phyloP scores from a whole-genome alignment of 345 rosid genomes.

The Sisymbrium irio region DNA sequence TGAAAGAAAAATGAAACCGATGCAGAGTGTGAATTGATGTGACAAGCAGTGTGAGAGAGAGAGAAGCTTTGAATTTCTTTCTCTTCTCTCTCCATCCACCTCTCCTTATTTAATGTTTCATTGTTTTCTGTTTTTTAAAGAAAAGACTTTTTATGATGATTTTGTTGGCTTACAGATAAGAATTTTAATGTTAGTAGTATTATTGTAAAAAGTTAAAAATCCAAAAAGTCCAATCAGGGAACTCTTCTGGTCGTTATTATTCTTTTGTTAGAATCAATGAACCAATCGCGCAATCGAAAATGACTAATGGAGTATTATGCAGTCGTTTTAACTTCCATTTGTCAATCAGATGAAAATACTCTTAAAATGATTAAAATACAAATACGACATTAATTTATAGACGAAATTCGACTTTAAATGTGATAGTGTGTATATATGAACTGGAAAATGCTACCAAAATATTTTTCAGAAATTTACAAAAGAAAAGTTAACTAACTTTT shows the following conservation, averaged over 20 bases:
- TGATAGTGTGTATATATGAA: too few relatives aligned
- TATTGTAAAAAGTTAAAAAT: neutral
- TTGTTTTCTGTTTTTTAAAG: slow-evolving; percentile 3
- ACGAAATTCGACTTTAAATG: too few relatives aligned
- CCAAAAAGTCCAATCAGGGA: neutral
- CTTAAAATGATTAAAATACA: too few relatives aligned
- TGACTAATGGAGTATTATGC: neutral
- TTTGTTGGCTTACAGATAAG: neutral
- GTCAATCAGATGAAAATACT: neutral
- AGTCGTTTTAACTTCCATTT: neutral
- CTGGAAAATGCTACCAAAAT: too few relatives aligned
- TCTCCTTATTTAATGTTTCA: slow-evolving; percentile 27
- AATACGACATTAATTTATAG: too few relatives aligned
- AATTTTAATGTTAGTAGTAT: neutral
- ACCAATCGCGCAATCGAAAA: neutral
- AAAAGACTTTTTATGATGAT: slow-evolving; percentile 2
- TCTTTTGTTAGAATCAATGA: neutral
- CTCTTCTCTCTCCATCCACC: slow-evolving; percentile 25
- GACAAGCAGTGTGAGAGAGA: slow-evolving; percentile 11
- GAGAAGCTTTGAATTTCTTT: slow-evolving; percentile 19
- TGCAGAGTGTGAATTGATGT: slow-evolving; percentile 38
- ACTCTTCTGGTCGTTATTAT: neutral
- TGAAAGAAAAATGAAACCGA: neutral
- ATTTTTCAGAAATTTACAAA: too few relatives aligned
- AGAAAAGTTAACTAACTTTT: too few relatives aligned